phyloP scores from a whole-genome alignment of 2,329 filamentous ascomycete species.

The Penicillium italicum region DNA sequence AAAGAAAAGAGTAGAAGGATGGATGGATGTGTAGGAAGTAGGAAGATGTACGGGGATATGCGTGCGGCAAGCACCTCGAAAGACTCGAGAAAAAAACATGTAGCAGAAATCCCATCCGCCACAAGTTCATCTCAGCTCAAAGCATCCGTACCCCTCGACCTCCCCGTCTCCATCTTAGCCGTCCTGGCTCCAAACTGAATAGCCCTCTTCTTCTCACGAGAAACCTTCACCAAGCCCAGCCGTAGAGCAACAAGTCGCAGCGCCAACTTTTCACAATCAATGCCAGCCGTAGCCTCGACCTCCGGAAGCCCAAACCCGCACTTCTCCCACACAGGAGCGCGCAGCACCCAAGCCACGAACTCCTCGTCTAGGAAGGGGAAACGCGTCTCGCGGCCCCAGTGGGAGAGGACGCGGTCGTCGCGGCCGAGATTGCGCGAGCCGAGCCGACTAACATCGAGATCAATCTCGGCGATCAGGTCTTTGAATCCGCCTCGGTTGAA shows the following conservation, averaged over 20 bases:
- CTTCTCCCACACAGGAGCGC: slow-evolving; percentile 73
- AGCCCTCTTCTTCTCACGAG: slow-evolving; percentile 88
- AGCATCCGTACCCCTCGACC: slow-evolving; percentile 64
- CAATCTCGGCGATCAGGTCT: slow-evolving; percentile 75
- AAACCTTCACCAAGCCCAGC: slow-evolving; percentile 67
- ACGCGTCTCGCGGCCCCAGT: slow-evolving; percentile 84
- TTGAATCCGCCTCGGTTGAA: slow-evolving; percentile 66
- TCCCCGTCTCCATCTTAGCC: slow-evolving; percentile 70
- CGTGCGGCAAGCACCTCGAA: background rate
- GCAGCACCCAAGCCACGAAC: slow-evolving; percentile 76
- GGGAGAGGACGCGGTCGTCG: slow-evolving; percentile 84
- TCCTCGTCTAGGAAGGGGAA: slow-evolving; percentile 89
- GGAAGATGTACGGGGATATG: background rate
- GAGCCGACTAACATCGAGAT: slow-evolving; percentile 77
- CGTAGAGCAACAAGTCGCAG: slow-evolving; percentile 72
- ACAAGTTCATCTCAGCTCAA: slow-evolving; percentile 26
- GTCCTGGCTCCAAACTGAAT: slow-evolving; percentile 81
- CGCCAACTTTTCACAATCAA: slow-evolving; percentile 72
- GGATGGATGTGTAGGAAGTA: background rate
- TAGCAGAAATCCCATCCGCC: background rate
- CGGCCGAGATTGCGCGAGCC: slow-evolving; percentile 92
- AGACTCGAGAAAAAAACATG: background rate
- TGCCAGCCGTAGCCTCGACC: slow-evolving; percentile 15
- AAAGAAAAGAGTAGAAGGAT: background rate
- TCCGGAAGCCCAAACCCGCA: slow-evolving; percentile 70